A percentile compares a stretch with the other conserved stretches of the same genome.
Conservation (phyloP, 768 basidiomycete species). For the Botryobasidium botryosum region DNA sequence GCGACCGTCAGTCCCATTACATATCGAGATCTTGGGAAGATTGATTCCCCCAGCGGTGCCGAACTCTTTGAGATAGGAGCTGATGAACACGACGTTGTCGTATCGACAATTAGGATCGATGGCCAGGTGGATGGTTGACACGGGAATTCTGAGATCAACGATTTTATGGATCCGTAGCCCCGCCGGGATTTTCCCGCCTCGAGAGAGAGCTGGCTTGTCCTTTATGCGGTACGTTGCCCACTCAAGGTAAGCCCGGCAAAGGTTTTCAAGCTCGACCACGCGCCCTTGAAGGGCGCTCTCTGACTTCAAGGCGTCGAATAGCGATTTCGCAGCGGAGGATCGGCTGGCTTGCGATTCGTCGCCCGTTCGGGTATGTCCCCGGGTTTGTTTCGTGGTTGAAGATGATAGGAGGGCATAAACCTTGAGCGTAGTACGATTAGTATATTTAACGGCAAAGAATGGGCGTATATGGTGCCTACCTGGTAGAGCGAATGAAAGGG, state of each 20-base stretch:
- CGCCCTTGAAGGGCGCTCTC: constrained; percentile 26
- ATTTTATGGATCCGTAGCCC: constrained; percentile 32
- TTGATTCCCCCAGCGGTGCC: constrained; percentile 60
- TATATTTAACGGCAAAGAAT: constrained; percentile 41
- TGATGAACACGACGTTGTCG: constrained; percentile 49
- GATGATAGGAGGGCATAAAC: background rate
- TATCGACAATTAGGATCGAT: constrained; percentile 59
- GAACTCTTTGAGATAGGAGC: constrained; percentile 41
- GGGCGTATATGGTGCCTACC: too few relatives aligned
- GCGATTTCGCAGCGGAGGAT: constrained; percentile 41
- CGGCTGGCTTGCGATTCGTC: constrained; percentile 46
- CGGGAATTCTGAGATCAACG: constrained; percentile 50
- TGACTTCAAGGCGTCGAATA: constrained; percentile 37
- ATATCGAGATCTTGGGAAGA: constrained; percentile 62
- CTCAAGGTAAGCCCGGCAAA: constrained; percentile 49
- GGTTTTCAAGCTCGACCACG: constrained; percentile 35
- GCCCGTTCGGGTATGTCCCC: constrained; percentile 10
- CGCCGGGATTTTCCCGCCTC: constrained; percentile 26
- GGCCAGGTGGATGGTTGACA: constrained; percentile 54
- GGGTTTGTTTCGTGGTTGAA: constrained; percentile 2
- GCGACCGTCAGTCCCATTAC: constrained; percentile 46
- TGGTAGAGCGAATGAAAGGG: constrained; percentile 91
- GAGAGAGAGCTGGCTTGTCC: constrained; percentile 15
- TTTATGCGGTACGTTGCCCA: constrained; percentile 54
- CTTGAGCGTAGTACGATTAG: background rate